Base-by-base conservation (phyloP, 139 green algal species). In the Haematococcus lacustris region DNA sequence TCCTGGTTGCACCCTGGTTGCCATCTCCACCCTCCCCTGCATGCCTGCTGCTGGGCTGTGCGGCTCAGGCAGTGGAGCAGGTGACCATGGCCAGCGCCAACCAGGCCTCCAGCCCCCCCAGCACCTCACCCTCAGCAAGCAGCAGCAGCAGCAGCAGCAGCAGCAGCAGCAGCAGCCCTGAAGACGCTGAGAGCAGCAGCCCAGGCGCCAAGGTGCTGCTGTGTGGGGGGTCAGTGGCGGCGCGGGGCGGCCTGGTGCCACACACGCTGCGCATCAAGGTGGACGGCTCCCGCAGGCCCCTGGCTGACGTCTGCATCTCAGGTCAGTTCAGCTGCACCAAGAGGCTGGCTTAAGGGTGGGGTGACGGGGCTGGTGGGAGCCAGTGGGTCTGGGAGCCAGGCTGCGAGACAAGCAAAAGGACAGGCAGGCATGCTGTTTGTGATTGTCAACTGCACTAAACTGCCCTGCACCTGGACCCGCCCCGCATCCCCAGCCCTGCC, bases 181-280 rank as follows among this genome's bases (percentile, higher is more conserved):
- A 23, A 25, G 40, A 23, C 28, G 50, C 65, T n/a, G 50, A 30
- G 50, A 60, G 71, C 40, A 66, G 43, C 30, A 51, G 64, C 9
- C 35, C 3, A 35, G 61, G 28, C 34, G 67, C 26, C 35, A 50
- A 37, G n/a, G 30, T 79, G 68, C 71, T 87, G 41, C 51, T 71
- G n/a, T 71, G 68, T 23, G 65, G 17, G 43, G 43, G 17, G 43
- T 84, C 73, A 26, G 89, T 94, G 32, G 72, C 53, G n/a, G 71
- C 72, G 2, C 59, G 90, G 0, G 91, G 91, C 0, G 90, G 91
- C 23, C 73, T 93, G 38, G 66, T 82, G 33, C 68, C 74, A 7
- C 75, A 80, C 38, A 71, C 76, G 5, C 34, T 83, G 30, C 1
- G 82, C 35, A 64, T 82, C 28, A 66, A 50, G 17, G 30, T 80